Conservation (phyloP, 345 rosid genomes). For the Camelina sativa region DNA sequence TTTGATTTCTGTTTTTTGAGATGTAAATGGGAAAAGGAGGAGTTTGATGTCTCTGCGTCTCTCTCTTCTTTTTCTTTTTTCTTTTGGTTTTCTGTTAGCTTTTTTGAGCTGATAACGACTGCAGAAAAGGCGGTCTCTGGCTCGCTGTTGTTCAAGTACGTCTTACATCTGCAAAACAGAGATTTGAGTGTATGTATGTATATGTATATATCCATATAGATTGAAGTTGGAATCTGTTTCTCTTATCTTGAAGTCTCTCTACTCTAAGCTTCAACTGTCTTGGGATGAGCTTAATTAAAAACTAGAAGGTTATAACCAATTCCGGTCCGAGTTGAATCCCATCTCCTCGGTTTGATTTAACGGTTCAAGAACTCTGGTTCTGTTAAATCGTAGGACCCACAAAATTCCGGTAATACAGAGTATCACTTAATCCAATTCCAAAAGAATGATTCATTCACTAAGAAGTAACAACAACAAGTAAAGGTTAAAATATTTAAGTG, state of each 20-base stretch:
- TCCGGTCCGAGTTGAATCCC: background rate
- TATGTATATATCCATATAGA: no score
- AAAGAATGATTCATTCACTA: constrained; percentile 26
- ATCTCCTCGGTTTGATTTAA: constrained; percentile 10
- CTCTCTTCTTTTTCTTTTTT: background rate
- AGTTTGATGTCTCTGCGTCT: constrained; percentile 31
- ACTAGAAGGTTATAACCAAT: constrained; percentile 9
- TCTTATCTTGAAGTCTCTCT: background rate
- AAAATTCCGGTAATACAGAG: constrained; percentile 7
- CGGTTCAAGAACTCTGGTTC: background rate
- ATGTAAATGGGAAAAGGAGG: constrained; percentile 22
- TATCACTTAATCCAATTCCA: constrained; percentile 37
- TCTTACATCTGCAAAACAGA: constrained; percentile 33
- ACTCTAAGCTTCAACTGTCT: background rate
- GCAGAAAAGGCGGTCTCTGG: constrained; percentile 27
- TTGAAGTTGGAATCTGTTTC: background rate
- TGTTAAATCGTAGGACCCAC: constrained; percentile 13
- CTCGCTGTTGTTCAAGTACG: constrained; percentile 17
- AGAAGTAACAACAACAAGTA: constrained; percentile 4
- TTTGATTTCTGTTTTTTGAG: constrained; percentile 17
- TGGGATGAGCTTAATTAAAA: background rate
- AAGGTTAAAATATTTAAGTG: constrained; percentile 25
- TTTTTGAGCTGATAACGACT: constrained; percentile 11
- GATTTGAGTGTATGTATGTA: constrained; percentile 35
- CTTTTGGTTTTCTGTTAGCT: constrained; percentile 23